These are phyloP conservation scores for Cladorrhinum sp. DNA, from an alignment of 2,329 filamentous ascomycete species.

Conservation along the genomic window DNA sequence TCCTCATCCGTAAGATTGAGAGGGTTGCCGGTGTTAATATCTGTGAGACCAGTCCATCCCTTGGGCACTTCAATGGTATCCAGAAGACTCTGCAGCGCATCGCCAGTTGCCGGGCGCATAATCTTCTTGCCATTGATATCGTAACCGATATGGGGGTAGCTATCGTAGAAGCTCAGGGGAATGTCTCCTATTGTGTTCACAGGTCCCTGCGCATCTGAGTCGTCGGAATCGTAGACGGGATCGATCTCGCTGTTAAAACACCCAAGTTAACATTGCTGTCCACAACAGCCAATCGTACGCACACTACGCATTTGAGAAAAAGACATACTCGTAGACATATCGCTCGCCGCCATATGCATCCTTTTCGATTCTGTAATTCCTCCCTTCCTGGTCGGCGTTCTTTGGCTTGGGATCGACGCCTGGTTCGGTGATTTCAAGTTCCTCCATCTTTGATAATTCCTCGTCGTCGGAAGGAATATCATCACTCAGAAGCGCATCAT, in stretches of 20 bases:
- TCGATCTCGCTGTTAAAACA: conserved; percentile 64
- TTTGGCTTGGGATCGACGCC: conserved; percentile 34
- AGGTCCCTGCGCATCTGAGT: conserved; percentile 75
- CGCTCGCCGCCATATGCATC: conserved; percentile 89
- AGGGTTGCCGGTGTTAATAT: conserved; percentile 90
- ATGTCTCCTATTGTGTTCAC: conserved; percentile 95
- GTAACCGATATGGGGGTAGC: conserved; percentile 95
- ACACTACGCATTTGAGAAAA: neutral
- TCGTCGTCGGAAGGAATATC: conserved; percentile 43
- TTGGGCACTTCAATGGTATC: conserved; percentile 97
- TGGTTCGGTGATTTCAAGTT: conserved; percentile 31
- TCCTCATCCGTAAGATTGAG: conserved; percentile 74
- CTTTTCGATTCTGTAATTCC: conserved; percentile 57
- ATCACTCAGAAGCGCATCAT: conserved; percentile 39
- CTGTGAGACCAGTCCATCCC: conserved; percentile 94
- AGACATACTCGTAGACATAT: conserved; percentile 70
- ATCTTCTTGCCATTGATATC: conserved; percentile 99
- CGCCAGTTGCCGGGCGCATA: conserved; percentile 88
- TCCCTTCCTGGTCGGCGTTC: conserved; percentile 39
- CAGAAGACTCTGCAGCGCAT: conserved; percentile 87
- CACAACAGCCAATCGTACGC: neutral
- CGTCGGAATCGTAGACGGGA: conserved; percentile 93
- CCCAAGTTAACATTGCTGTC: conserved; percentile 12
- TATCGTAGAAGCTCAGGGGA: conserved; percentile 90
- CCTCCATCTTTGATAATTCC: conserved; percentile 33